Base-by-base conservation (phyloP, 2,329 filamentous ascomycete genomes). In the Harringtonia lauricola region DNA sequence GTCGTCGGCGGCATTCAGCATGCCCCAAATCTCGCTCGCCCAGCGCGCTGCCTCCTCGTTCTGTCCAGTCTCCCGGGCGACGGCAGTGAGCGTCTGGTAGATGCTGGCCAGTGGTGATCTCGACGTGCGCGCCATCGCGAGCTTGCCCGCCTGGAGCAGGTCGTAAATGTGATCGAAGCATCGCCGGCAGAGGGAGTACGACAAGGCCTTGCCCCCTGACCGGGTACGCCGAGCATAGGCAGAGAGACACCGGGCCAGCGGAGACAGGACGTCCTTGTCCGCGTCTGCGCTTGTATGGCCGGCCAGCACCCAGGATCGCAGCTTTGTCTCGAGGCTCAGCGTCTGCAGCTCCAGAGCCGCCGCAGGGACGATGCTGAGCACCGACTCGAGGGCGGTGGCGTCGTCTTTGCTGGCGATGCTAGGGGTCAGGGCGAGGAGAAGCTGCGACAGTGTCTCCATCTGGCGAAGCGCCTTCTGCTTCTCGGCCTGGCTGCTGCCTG, bases 361-460 rank as follows among this genome's bases (percentile, higher is more conserved):
- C 19, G 69, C 63, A 1, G 83, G 79, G 2, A 66, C 65, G 4
- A 79, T 68, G 47, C 70, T 76, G 8, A 78, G 58, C 22, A 70
- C 67, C 9, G 67, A 60, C 47, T 81, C 73, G 4, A 61, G 54
- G 1, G 77, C 77, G 2, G 67, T 51, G 4, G 59, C 59, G 53
- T 89, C 84, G 34, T 81, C 75, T 10, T 75, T 71, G 39, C 66
- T 65, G 2, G 81, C 77, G n/a, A 83, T 66, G 52, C 76, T 82
- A 1, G 84, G 83, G 24, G 79, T 74, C 1, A 88, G 61, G 1
- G 77, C 73, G 1, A 88, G 63, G 0, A 88, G 63, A 3, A 70
- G 68, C 51, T 84, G 79, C 0, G 81, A 78, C 2, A 87, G 56
- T 0, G 68, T 71, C 40, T 86, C 81, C 17, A 89, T 63, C 49